A percentile compares a stretch with the other conserved stretches of the same genome.
These are phyloP conservation scores for Saccharum hybrid DNA, from an alignment of 202 grass and related monocot species.

Conservation along the genomic window DNA sequence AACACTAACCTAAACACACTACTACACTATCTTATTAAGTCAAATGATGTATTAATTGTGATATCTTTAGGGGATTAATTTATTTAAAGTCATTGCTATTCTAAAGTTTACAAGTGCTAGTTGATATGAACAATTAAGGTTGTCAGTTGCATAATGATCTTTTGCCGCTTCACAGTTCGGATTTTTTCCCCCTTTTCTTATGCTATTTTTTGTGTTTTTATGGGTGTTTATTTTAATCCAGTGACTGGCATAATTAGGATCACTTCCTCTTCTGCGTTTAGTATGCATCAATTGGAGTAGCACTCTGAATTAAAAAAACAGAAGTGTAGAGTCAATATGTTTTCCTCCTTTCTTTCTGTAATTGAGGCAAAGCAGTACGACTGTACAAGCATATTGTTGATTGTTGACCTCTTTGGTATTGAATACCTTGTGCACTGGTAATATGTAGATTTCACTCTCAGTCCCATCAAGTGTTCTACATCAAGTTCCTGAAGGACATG, in stretches of 20 bases:
- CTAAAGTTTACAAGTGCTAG: background rate
- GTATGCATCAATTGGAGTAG: conserved; percentile 27
- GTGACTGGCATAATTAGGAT: conserved; percentile 17
- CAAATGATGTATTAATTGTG: conserved; percentile 9
- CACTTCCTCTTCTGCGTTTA: background rate
- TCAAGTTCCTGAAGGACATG: conserved; percentile 99
- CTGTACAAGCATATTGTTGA: background rate
- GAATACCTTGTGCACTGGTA: conserved; percentile 23
- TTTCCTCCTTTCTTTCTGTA: conserved; percentile 8
- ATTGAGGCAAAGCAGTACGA: conserved; percentile 1
- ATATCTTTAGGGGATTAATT: conserved; percentile 25
- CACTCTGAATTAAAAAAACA: background rate
- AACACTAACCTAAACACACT: background rate
- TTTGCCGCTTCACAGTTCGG: conserved; percentile 34
- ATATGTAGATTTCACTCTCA: conserved; percentile 68
- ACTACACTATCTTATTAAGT: background rate
- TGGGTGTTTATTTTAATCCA: conserved; percentile 24
- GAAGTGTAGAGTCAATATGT: conserved; percentile 5
- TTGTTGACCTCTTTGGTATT: conserved; percentile 28
- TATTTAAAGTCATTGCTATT: background rate
- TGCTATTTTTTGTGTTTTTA: conserved; percentile 4
- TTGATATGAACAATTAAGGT: background rate
- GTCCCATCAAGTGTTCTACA: conserved; percentile 71
- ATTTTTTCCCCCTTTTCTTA: conserved; percentile 15
- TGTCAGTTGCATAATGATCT: background rate